A percentile compares a stretch with the other conserved stretches of the same genome.
Conservation (phyloP, 2,329 filamentous ascomycete genomes). For the Neopestalotiopsis clavispora region DNA sequence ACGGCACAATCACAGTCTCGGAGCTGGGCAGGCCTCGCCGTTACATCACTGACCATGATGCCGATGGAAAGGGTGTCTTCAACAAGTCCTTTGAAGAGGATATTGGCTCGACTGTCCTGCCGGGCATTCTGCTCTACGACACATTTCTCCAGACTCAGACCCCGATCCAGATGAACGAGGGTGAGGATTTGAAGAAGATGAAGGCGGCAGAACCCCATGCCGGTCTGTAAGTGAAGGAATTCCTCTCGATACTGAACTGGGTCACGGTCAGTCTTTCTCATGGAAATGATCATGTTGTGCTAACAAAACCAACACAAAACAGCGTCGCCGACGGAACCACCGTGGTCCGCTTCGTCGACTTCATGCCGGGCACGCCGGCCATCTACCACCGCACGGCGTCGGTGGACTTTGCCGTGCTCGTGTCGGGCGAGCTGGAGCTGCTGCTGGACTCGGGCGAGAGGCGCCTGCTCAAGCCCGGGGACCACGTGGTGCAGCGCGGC, state of each 20-base stretch:
- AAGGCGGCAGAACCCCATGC: background rate
- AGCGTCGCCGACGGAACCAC: conserved; percentile 3
- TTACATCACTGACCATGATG: conserved; percentile 11
- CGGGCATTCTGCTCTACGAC: background rate
- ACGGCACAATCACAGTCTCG: conserved; percentile 2
- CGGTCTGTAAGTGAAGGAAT: background rate
- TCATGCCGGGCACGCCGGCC: conserved; percentile 12
- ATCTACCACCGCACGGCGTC: conserved; percentile 22
- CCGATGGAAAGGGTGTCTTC: conserved; percentile 6
- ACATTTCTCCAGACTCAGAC: conserved; percentile 4
- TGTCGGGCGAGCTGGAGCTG: conserved; percentile 23
- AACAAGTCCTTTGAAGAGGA: conserved; percentile 7
- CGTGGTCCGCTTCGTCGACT: conserved; percentile 21
- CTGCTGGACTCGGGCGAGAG: conserved; percentile 22
- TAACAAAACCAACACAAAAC: background rate
- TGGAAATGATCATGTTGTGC: background rate
- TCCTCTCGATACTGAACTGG: too few relatives aligned
- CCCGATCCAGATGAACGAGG: conserved; percentile 2
- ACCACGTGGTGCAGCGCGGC: conserved; percentile 15
- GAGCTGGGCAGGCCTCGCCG: conserved; percentile 12
- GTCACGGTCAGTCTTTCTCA: background rate
- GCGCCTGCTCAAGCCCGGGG: conserved; percentile 18
- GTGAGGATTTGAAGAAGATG: conserved; percentile 8
- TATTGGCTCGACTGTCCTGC: background rate
- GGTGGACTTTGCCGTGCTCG: conserved; percentile 21